Percentiles rank a stretch among this genome's conserved stretches.
Conservation (phyloP, 108 stramenopile species). For the Bacterosira constricta region DNA sequence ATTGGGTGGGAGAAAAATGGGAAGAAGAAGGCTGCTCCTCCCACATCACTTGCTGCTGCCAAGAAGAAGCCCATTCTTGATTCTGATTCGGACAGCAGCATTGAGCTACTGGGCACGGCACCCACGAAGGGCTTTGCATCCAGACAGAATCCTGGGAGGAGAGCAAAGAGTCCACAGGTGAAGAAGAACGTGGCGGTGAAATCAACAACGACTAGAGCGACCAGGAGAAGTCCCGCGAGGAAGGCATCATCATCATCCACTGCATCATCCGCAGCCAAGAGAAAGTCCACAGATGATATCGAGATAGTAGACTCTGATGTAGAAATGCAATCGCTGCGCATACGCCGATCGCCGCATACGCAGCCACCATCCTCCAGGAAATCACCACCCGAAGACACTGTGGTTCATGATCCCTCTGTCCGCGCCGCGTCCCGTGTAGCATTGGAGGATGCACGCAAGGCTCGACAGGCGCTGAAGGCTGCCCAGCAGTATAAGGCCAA, state of each 20-base stretch:
- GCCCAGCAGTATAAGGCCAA: conserved; percentile 12
- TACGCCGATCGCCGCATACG: neutral
- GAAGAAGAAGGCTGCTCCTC: neutral
- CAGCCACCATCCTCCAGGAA: neutral
- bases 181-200: too few relatives aligned
- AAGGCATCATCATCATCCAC: too few relatives aligned
- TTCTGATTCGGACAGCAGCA: neutral
- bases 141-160: too few relatives aligned
- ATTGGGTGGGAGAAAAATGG: neutral
- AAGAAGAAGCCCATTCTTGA: neutral
- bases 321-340: neutral
- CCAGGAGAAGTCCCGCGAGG: too few relatives aligned
- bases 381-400: neutral
- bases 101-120: neutral
- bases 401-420: neutral
- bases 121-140: too few relatives aligned
- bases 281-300: neutral
- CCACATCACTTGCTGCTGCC: neutral
- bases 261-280: too few relatives aligned
- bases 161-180: too few relatives aligned
- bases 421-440: conserved; percentile 2
- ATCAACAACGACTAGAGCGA: too few relatives aligned
- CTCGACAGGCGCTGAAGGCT: conserved; percentile 3
- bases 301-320: too few relatives aligned
- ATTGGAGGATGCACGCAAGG: neutral